Evolutionary conservation across 163 green algal species (phyloP).

Genomic region (Scenedesmus sp.): DNA sequence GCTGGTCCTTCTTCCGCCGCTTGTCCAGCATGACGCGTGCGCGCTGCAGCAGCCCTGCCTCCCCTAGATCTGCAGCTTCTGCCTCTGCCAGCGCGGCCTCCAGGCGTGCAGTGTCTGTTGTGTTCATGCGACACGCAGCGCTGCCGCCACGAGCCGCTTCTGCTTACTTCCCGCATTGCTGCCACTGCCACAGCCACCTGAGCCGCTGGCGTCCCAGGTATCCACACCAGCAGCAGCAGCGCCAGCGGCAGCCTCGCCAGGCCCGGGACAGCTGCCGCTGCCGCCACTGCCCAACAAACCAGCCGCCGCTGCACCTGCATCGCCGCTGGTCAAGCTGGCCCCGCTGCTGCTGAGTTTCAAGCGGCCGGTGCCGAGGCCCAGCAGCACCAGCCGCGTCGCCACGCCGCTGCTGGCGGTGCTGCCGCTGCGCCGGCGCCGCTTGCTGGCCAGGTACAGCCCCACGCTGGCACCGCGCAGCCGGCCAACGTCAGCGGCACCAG

Average conservation of each 20-base stretch:
- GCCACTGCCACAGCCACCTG: not conserved
- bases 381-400: conserved; percentile 8
- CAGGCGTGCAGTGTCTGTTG: not conserved
- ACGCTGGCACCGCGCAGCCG: conserved; percentile 38
- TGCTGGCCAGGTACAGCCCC: conserved; percentile 33
- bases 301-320: not conserved
- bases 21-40: conserved; percentile 31
- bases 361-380: conserved; percentile 10
- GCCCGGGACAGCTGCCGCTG: not conserved
- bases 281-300: not conserved
- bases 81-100: conserved; percentile 37
- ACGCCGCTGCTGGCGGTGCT: not conserved
- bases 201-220: not conserved
- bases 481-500: conserved; percentile 53
- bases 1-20: conserved; percentile 47
- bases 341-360: not conserved
- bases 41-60: conserved; percentile 29
- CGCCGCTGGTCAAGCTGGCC: not conserved
- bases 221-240: not conserved
- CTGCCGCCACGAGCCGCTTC: conserved; percentile 23
- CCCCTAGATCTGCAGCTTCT: conserved; percentile 35
- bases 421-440: conserved; percentile 33
- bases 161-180: not conserved
- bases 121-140: conserved; percentile 44
- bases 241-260: not conserved